These are phyloP conservation scores for Nasturtium officinale DNA, from an alignment of 345 rosid genomes.

Conservation along the genomic window DNA sequence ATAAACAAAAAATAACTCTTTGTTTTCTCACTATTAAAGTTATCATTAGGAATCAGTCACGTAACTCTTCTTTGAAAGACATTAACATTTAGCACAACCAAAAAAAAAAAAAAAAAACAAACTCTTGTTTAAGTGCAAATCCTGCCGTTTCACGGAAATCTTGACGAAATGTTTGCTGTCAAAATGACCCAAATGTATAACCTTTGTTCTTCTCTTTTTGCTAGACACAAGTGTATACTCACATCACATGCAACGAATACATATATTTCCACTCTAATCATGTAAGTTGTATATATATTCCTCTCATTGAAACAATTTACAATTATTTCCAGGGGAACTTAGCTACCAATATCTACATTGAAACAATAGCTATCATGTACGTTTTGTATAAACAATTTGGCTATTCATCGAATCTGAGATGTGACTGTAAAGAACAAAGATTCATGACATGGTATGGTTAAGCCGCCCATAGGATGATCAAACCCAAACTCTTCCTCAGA, in stretches of 20 bases:
- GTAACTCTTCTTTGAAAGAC: background rate
- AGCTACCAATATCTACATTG: slow-evolving; percentile 3
- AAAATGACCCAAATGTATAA: background rate
- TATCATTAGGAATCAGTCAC: background rate
- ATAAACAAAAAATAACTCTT: too few species aligned
- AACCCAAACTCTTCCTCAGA: slow-evolving; percentile 52
- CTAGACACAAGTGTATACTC: background rate
- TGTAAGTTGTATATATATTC: background rate
- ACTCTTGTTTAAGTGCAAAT: background rate
- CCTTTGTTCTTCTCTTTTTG: background rate
- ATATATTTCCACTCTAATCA: background rate
- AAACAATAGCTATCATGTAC: background rate
- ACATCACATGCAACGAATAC: background rate
- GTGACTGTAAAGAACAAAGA: slow-evolving; percentile 42
- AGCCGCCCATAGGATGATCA: slow-evolving; percentile 49
- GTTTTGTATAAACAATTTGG: background rate
- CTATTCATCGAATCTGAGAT: slow-evolving; percentile 35
- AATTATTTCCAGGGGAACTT: slow-evolving; percentile 27
- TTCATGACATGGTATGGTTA: slow-evolving; percentile 48
- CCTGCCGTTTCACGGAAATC: background rate
- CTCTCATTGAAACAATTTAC: slow-evolving; percentile 36
- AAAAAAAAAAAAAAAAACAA: background rate
- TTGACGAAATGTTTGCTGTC: background rate
- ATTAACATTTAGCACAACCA: too few species aligned
- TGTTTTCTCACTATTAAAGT: background rate